A percentile compares a stretch with the other conserved stretches of the same genome.
phyloP scores from a whole-genome alignment of 106 monocot genomes.

The Agapanthus africanus region DNA sequence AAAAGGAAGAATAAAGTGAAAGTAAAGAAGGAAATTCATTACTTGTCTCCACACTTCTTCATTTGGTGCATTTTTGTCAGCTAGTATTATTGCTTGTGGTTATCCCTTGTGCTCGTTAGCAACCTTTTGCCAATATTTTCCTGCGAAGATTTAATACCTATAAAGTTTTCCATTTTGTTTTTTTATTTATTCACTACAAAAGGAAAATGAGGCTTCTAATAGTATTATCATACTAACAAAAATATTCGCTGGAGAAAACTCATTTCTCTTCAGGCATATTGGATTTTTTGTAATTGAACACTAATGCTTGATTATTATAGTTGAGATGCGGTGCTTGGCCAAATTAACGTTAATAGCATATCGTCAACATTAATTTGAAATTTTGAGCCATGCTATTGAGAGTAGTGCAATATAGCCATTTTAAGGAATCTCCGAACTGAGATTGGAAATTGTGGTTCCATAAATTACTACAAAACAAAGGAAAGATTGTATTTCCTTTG shows the following conservation, averaged over 20 bases:
- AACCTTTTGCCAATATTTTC: constrained; percentile 93
- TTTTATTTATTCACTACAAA: no score
- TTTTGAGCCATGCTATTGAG: background rate
- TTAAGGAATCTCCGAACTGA: background rate
- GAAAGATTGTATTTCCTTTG: no score
- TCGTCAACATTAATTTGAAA: no score
- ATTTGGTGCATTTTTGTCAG: constrained; percentile 99
- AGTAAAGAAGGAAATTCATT: background rate
- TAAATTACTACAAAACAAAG: background rate
- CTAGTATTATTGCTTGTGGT: constrained; percentile 77
- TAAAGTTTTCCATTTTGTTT: no score
- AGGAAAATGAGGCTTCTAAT: no score
- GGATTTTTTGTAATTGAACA: no score
- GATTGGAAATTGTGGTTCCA: background rate
- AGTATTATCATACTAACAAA: no score
- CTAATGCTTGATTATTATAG: background rate
- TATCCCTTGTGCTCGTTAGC: constrained; percentile 71
- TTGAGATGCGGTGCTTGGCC: background rate
- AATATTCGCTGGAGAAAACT: no score
- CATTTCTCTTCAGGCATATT: no score
- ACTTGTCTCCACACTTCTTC: constrained; percentile 99
- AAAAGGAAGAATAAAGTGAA: background rate
- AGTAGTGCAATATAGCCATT: background rate
- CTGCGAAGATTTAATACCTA: constrained; percentile 49
- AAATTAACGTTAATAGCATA: background rate